A percentile compares a stretch with the other conserved stretches of the same genome.
phyloP scores from a whole-genome alignment of 805 yeast genomes.

The Candida nanaspora region DNA sequence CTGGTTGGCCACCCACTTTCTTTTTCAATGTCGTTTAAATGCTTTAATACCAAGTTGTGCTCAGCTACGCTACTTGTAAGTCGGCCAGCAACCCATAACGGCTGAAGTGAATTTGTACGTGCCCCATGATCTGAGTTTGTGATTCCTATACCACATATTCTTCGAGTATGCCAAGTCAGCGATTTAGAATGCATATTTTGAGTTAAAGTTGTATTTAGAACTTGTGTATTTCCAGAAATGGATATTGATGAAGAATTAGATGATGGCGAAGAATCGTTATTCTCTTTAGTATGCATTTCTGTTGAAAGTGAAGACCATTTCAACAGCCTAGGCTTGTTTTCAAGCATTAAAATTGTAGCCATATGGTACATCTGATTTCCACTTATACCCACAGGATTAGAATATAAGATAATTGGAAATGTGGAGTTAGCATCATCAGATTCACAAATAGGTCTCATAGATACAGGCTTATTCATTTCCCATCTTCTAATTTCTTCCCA shows the following conservation, averaged over 20 bases:
- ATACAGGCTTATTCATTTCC: constrained; percentile 25
- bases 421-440: constrained; percentile 22
- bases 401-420: constrained; percentile 31
- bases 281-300: background rate
- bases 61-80: constrained; percentile 18
- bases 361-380: constrained; percentile 34
- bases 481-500: constrained; percentile 32
- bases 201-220: background rate
- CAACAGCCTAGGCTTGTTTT: constrained; percentile 30
- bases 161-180: constrained; percentile 30
- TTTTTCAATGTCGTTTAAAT: constrained; percentile 14
- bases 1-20: constrained; percentile 18
- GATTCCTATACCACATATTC: constrained; percentile 27
- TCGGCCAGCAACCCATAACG: constrained; percentile 21
- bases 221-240: too few relatives aligned
- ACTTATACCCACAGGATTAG: constrained; percentile 33
- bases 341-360: constrained; percentile 31
- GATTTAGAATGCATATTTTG: constrained; percentile 6
- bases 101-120: constrained; percentile 20
- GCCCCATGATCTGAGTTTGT: constrained; percentile 22
- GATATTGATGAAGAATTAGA: background rate
- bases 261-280: background rate
- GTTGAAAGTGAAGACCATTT: constrained; percentile 9
- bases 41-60: constrained; percentile 14
- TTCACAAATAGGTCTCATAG: constrained; percentile 26